Evolutionary conservation across 2,329 filamentous ascomycete genomes (phyloP).

Genomic region (Stylonectria norvegica): DNA sequence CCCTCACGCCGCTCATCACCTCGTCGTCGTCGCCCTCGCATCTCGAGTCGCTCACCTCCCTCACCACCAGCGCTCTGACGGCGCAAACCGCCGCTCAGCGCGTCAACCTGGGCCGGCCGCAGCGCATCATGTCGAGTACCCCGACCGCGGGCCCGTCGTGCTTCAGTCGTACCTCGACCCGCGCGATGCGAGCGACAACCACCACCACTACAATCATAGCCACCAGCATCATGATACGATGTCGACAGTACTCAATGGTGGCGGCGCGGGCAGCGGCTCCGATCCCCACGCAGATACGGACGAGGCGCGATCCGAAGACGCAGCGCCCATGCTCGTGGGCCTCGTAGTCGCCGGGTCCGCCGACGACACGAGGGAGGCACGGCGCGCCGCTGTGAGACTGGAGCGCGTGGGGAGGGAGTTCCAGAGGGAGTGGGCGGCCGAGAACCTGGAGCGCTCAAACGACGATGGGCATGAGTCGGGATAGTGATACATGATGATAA

Average conservation of each 20-base stretch:
- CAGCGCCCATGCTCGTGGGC: slow-evolving; percentile 51
- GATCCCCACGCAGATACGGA: slow-evolving; percentile 13
- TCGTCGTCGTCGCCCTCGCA: slow-evolving; percentile 44
- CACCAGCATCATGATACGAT: too few species aligned
- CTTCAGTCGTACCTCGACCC: slow-evolving; percentile 47
- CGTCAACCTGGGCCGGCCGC: slow-evolving; percentile 50
- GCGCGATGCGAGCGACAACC: slow-evolving; percentile 21
- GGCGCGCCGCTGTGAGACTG: slow-evolving; percentile 49
- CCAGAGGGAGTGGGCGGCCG: slow-evolving; percentile 49
- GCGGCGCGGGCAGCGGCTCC: slow-evolving; percentile 11
- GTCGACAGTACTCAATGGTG: slow-evolving; percentile 14
- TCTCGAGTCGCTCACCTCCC: slow-evolving; percentile 48
- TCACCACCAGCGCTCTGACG: slow-evolving; percentile 51
- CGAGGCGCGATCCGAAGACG: slow-evolving; percentile 29
- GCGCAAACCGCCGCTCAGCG: slow-evolving; percentile 52
- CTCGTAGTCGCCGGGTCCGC: slow-evolving; percentile 51
- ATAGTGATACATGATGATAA: slow-evolving; percentile 20
- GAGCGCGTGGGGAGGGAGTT: slow-evolving; percentile 54
- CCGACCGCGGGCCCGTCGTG: slow-evolving; percentile 39
- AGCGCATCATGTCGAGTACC: slow-evolving; percentile 58
- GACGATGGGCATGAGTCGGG: slow-evolving; percentile 25
- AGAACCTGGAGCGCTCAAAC: slow-evolving; percentile 23
- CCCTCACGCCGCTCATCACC: slow-evolving; percentile 56
- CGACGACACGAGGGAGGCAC: slow-evolving; percentile 48
- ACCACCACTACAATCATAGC: too few species aligned